phyloP scores from a whole-genome alignment of 1,284 basidiomycete species.

The Melampsora americana region DNA sequence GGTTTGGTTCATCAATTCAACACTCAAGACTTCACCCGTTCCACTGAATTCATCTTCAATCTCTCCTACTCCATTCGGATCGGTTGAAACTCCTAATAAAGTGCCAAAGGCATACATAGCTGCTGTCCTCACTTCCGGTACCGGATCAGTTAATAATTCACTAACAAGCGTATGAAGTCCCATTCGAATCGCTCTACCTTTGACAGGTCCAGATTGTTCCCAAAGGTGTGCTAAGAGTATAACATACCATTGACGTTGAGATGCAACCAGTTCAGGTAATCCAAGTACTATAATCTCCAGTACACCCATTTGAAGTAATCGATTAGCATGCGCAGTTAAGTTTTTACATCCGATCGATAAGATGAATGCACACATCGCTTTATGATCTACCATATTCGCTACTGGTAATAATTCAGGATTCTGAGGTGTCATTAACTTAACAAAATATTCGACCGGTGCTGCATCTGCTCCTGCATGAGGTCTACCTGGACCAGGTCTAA shows the following conservation, averaged over 20 bases:
- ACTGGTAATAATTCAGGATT: conserved; percentile 34
- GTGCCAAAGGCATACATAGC: conserved; percentile 41
- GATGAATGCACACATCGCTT: conserved; percentile 44
- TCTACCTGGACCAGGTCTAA: conserved; percentile 13
- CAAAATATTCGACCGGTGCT: conserved; percentile 38
- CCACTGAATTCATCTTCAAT: not conserved
- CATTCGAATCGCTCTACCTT: conserved; percentile 46
- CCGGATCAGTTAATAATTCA: conserved; percentile 32
- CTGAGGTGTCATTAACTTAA: conserved; percentile 33
- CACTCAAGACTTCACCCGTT: not conserved
- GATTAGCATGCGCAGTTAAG: conserved; percentile 11
- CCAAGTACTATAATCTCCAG: conserved; percentile 32
- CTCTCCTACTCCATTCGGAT: conserved; percentile 19
- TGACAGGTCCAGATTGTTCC: conserved; percentile 33
- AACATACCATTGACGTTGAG: conserved; percentile 41
- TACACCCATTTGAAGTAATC: conserved; percentile 24
- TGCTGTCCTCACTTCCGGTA: conserved; percentile 43
- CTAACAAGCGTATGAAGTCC: conserved; percentile 45
- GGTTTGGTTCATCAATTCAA: not conserved
- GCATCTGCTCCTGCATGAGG: conserved; percentile 16
- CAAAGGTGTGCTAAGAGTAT: conserved; percentile 42
- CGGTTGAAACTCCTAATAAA: conserved; percentile 38
- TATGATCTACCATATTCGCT: conserved; percentile 35
- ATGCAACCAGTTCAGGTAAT: conserved; percentile 29
- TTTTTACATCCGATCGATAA: conserved; percentile 42